A percentile compares a stretch with the other conserved stretches of the same genome.
Evolutionary conservation across 176 grass and related monocot genomes (phyloP).

Genomic region (Cenchrus americanus): DNA sequence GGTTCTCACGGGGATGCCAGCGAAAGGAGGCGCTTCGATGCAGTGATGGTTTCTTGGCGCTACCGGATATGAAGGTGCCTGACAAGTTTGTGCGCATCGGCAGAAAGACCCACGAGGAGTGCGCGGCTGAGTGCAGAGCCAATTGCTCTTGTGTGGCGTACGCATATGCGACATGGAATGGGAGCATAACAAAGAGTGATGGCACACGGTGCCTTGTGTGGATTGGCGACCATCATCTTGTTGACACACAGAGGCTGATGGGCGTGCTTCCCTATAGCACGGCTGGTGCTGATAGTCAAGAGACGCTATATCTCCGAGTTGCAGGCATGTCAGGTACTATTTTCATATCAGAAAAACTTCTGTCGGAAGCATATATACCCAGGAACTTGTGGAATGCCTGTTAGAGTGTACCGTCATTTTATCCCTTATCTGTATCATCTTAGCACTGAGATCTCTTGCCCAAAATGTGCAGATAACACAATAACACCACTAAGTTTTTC

Average conservation of each 20-base stretch:
- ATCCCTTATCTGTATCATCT: background rate
- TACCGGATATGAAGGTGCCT: constrained; percentile 1
- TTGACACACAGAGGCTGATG: constrained; percentile 29
- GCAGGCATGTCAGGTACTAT: constrained; percentile 10
- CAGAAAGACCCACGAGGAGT: constrained; percentile 37
- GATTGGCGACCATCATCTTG: constrained; percentile 24
- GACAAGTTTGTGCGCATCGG: constrained; percentile 24
- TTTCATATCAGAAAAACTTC: background rate
- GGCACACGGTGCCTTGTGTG: constrained; percentile 43
- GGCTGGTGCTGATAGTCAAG: background rate
- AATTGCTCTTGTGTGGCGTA: constrained; percentile 68
- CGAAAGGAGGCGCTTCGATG: background rate
- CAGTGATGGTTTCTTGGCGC: constrained; percentile 19
- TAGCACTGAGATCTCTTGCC: background rate
- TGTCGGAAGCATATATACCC: background rate
- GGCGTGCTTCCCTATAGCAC: background rate
- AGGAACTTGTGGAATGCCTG: background rate
- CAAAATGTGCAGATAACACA: background rate
- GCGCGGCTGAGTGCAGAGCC: constrained; percentile 34
- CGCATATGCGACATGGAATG: constrained; percentile 35
- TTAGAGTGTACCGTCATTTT: background rate
- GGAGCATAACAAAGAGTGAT: background rate
- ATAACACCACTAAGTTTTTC: background rate
- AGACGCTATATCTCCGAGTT: constrained; percentile 50
- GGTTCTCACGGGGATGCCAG: constrained; percentile 17